Conservation (phyloP, 331 rosid species). For the Arachis monticola region DNA sequence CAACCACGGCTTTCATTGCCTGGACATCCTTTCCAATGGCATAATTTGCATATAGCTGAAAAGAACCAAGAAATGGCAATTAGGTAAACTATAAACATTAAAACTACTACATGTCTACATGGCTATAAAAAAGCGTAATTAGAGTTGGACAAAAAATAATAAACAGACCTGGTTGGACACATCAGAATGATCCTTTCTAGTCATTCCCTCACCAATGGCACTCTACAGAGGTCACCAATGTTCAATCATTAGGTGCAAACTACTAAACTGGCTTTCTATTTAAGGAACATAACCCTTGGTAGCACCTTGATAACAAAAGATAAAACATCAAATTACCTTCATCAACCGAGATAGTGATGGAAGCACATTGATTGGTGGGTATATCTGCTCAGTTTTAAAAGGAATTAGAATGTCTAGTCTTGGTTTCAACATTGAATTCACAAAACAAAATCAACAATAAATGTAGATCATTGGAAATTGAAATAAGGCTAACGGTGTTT, state of each 20-base stretch:
- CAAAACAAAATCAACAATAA: constrained; percentile 31
- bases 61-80: constrained; percentile 18
- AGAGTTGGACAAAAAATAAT: not conserved
- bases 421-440: constrained; percentile 20
- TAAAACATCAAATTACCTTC: constrained; percentile 69
- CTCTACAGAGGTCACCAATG: constrained; percentile 64
- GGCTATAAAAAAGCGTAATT: no score
- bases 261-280: constrained; percentile 15
- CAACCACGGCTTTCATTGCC: constrained; percentile 99
- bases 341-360: constrained; percentile 97
- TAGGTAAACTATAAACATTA: not conserved
- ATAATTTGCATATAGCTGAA: constrained; percentile 97
- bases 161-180: constrained; percentile 94
- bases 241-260: constrained; percentile 21
- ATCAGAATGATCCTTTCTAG: constrained; percentile 96
- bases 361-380: constrained; percentile 98
- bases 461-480: not conserved
- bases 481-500: not conserved
- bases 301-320: constrained; percentile 35
- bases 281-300: constrained; percentile 20
- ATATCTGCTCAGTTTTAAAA: constrained; percentile 63
- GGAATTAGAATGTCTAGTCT: constrained; percentile 38
- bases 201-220: constrained; percentile 99
- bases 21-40: constrained; percentile 99
- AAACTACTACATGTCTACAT: not conserved